Evolutionary conservation across 495 filamentous ascomycete species (phyloP).

Genomic region (Penicillium paxilli): DNA sequence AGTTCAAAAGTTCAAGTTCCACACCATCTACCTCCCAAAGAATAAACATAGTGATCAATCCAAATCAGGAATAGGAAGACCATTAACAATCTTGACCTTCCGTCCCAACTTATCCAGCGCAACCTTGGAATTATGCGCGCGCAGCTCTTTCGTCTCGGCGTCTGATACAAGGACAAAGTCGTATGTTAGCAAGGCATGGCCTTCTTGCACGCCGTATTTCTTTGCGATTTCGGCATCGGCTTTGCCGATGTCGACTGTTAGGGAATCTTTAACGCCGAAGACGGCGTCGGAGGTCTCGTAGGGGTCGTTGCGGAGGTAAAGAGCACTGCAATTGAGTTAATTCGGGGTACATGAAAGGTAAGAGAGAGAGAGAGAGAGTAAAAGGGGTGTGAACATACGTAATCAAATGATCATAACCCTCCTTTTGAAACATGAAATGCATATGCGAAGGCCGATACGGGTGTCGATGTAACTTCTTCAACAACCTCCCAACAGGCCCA

Average conservation of each 20-base stretch:
- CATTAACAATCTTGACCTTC: slow-evolving; percentile 76
- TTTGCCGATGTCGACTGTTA: slow-evolving; percentile 70
- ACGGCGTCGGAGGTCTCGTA: slow-evolving; percentile 92
- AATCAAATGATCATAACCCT: slow-evolving; percentile 80
- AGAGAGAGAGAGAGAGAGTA: neutral
- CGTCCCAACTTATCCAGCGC: slow-evolving; percentile 72
- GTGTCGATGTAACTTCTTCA: slow-evolving; percentile 71
- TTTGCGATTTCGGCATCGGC: slow-evolving; percentile 60
- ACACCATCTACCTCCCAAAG: too few species aligned
- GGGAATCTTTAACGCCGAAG: slow-evolving; percentile 86
- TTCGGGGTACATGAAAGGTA: too few species aligned
- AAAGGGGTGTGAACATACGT: slow-evolving; percentile 58
- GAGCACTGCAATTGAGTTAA: slow-evolving; percentile 60
- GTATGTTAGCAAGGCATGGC: slow-evolving; percentile 56
- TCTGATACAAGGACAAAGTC: slow-evolving; percentile 80
- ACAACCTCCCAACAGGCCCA: slow-evolving; percentile 80
- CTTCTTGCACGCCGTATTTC: slow-evolving; percentile 56
- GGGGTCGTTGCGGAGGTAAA: slow-evolving; percentile 81
- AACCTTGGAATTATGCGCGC: slow-evolving; percentile 68
- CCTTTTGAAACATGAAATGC: slow-evolving; percentile 94
- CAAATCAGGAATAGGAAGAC: slow-evolving; percentile 77
- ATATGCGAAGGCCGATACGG: slow-evolving; percentile 84
- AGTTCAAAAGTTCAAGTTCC: too few species aligned
- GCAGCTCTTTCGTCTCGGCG: slow-evolving; percentile 64
- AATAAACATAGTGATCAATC: too few species aligned